Percentiles rank a stretch among this genome's conserved stretches.
phyloP scores from a whole-genome alignment of 257 asterid species.

The Anisodus acutangulus region DNA sequence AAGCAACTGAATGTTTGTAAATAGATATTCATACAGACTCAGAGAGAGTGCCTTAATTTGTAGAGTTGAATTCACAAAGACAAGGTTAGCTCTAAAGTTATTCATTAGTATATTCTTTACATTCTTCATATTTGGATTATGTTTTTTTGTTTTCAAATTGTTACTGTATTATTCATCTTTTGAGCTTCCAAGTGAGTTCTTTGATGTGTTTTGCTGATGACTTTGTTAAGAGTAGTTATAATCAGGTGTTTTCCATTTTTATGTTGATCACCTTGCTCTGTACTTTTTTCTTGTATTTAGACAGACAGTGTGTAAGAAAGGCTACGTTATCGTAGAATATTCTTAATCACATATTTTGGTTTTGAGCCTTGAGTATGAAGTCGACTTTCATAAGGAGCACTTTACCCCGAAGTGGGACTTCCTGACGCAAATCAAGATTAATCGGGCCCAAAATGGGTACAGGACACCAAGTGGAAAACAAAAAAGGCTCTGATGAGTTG shows the following conservation, averaged over 20 bases:
- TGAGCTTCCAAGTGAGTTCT: neutral
- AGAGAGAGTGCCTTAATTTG: neutral
- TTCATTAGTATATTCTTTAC: neutral
- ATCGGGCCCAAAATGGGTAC: too few species aligned
- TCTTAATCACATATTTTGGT: too few species aligned
- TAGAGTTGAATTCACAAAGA: neutral
- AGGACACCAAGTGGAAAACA: too few species aligned
- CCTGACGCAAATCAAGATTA: too few species aligned
- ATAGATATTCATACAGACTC: neutral
- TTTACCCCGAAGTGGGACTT: too few species aligned
- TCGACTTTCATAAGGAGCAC: too few species aligned
- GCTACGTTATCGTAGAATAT: too few species aligned
- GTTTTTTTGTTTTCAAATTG: conserved; percentile 11
- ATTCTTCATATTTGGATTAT: neutral
- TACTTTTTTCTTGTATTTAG: neutral
- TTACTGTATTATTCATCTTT: neutral
- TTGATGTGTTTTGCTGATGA: neutral
- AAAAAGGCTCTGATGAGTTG: neutral
- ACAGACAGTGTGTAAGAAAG: neutral
- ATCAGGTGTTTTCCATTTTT: neutral
- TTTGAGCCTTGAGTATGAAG: too few species aligned
- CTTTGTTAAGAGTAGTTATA: neutral
- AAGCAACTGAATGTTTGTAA: neutral
- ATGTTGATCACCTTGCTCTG: neutral
- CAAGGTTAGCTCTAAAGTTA: neutral